phyloP scores from a whole-genome alignment of 2,329 filamentous ascomycete species.

The Ambrosiella cleistominuta region DNA sequence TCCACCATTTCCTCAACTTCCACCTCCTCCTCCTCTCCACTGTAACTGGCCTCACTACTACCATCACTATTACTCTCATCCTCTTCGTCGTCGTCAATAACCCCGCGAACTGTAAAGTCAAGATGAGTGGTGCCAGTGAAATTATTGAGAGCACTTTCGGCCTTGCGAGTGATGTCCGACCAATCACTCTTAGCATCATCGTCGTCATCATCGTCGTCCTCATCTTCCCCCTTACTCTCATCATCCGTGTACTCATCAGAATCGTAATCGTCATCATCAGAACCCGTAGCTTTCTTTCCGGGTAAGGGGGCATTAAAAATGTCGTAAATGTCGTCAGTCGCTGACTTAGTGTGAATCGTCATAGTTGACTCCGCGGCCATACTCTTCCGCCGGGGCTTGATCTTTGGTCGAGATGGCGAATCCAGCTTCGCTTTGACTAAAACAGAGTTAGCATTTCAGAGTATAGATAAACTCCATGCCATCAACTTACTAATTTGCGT shows the following conservation, averaged over 20 bases:
- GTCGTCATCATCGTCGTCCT: conserved; percentile 31
- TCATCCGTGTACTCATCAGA: conserved; percentile 61
- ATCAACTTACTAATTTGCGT: conserved; percentile 67
- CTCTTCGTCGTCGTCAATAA: conserved; percentile 20
- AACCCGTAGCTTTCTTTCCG: conserved; percentile 12
- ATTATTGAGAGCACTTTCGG: conserved; percentile 36
- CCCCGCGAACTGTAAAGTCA: conserved; percentile 21
- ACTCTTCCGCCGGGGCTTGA: conserved; percentile 50
- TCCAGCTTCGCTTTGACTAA: conserved; percentile 83
- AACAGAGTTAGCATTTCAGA: not conserved
- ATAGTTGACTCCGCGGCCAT: conserved; percentile 62
- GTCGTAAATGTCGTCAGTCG: conserved; percentile 92
- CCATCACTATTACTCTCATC: conserved; percentile 3
- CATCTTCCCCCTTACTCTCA: conserved; percentile 54
- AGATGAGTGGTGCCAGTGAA: conserved; percentile 25
- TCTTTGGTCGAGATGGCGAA: conserved; percentile 70
- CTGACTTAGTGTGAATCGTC: conserved; percentile 89
- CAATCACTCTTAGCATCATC: conserved; percentile 53
- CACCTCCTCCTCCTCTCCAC: conserved; percentile 3
- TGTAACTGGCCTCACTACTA: not conserved
- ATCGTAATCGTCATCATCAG: conserved; percentile 21
- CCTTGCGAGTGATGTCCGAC: conserved; percentile 60
- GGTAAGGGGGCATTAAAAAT: conserved; percentile 79
- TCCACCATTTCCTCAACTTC: not conserved
- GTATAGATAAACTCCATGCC: not conserved